Conservation (phyloP, 164 flowering plant genomes). For the Vitis rupestris region DNA sequence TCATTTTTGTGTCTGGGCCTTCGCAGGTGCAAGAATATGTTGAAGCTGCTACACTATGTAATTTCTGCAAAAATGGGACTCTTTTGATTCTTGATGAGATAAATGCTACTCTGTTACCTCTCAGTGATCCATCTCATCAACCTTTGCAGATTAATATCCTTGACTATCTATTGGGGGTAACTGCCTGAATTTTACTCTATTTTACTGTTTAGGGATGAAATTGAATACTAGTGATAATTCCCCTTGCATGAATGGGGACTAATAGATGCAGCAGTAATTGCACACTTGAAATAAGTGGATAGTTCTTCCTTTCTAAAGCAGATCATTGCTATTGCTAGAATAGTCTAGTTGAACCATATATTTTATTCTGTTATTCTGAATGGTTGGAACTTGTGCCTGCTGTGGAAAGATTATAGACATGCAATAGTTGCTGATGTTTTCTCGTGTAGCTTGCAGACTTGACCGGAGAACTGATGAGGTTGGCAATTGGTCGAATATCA, state of each 20-base stretch:
- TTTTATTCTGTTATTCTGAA: not conserved
- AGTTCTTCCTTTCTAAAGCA: no score
- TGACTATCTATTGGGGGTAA: constrained; percentile 92
- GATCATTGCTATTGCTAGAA: no score
- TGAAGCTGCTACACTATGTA: constrained; percentile 88
- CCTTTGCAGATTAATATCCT: constrained; percentile 87
- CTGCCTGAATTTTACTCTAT: not conserved
- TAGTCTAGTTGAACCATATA: no score
- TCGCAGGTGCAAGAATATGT: constrained; percentile 88
- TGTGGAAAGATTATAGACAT: not conserved
- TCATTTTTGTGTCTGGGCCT: constrained; percentile 12
- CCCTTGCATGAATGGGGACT: no score
- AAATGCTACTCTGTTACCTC: constrained; percentile 55
- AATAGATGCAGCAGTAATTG: no score
- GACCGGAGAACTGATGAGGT: constrained; percentile 94
- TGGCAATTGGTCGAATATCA: constrained; percentile 88
- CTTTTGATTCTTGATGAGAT: constrained; percentile 81
- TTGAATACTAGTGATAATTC: not conserved
- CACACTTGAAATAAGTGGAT: no score
- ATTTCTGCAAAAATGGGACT: constrained; percentile 74
- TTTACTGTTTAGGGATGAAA: not conserved
- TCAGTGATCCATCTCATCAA: constrained; percentile 66
- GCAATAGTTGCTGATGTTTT: constrained; percentile 13
- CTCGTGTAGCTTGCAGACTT: constrained; percentile 74
- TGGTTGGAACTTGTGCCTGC: no score